Evolutionary conservation across 2,329 filamentous ascomycete species (phyloP).

Genomic region (Fusarium mundagurra): DNA sequence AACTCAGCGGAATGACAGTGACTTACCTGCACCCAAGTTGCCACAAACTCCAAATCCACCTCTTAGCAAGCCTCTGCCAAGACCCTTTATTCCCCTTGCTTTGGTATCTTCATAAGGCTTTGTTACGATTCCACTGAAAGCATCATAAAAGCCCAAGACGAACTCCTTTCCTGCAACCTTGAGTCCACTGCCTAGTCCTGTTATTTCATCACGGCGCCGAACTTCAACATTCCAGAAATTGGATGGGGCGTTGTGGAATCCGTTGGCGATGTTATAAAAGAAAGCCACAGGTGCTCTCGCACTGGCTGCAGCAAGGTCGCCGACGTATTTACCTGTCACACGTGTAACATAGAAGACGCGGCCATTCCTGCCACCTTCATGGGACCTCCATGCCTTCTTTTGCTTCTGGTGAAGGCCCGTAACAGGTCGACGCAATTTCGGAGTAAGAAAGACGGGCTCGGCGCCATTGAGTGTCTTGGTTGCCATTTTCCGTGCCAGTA

Average conservation of each 20-base stretch:
- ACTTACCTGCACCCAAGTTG: conserved; percentile 54
- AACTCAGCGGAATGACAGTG: no score
- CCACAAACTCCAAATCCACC: conserved; percentile 55
- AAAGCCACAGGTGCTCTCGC: conserved; percentile 75
- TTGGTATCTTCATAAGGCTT: conserved; percentile 72
- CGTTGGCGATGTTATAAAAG: conserved; percentile 73
- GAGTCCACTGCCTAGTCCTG: conserved; percentile 67
- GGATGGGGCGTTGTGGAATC: conserved; percentile 78
- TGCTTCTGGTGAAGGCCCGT: conserved; percentile 35
- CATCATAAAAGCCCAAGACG: conserved; percentile 72
- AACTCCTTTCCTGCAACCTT: conserved; percentile 73
- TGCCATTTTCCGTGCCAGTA: conserved; percentile 45
- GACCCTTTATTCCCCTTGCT: conserved; percentile 68
- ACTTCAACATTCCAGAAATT: conserved; percentile 70
- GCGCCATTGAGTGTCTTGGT: conserved; percentile 59
- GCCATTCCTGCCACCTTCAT: conserved; percentile 43
- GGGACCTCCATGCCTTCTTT: conserved; percentile 38
- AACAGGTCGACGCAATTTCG: conserved; percentile 10
- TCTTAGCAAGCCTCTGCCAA: conserved; percentile 66
- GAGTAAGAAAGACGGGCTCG: conserved; percentile 49
- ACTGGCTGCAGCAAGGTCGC: conserved; percentile 68
- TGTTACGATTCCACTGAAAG: conserved; percentile 71
- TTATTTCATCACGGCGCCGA: conserved; percentile 71
- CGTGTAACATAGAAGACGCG: conserved; percentile 42
- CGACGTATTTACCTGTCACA: conserved; percentile 63